Percentiles rank a stretch among this genome's conserved stretches.
phyloP scores from a whole-genome alignment of 257 asterid genomes.

The Przewalskia tangutica region DNA sequence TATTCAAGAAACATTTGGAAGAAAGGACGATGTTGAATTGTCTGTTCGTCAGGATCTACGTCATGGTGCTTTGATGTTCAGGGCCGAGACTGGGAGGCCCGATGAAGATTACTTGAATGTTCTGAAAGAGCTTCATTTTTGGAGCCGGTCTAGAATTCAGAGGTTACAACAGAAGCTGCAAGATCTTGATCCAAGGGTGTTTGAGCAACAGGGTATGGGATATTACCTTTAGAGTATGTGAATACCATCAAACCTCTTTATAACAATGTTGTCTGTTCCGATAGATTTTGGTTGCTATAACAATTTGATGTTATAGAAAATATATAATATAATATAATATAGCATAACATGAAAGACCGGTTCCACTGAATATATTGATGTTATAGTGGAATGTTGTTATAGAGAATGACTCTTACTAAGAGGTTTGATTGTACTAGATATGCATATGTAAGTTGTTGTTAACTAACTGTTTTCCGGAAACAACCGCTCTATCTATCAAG shows the following conservation, averaged over 20 bases:
- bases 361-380: too few relatives aligned
- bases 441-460: neutral
- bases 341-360: too few relatives aligned
- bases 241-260: neutral
- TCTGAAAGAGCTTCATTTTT: conserved; percentile 33
- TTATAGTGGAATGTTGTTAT: too few relatives aligned
- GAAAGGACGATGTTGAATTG: conserved; percentile 3
- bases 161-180: conserved; percentile 15
- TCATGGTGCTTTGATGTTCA: conserved; percentile 26
- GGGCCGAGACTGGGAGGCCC: conserved; percentile 13
- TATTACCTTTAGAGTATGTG: neutral
- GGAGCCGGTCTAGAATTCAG: conserved; percentile 25
- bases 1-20: conserved; percentile 36
- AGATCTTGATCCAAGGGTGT: conserved; percentile 7
- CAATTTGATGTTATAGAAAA: too few relatives aligned
- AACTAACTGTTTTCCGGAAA: too few relatives aligned
- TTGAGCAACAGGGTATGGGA: neutral
- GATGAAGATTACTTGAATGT: conserved; percentile 16
- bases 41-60: conserved; percentile 19
- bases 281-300: too few relatives aligned
- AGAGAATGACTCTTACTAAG: too few relatives aligned
- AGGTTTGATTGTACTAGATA: neutral
- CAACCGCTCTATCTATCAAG: too few relatives aligned
- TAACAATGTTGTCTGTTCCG: too few relatives aligned
- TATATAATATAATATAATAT: too few relatives aligned